These are phyloP conservation scores for Tolypocladium amazonense DNA, from an alignment of 2,329 filamentous ascomycete genomes.

Conservation along the genomic window DNA sequence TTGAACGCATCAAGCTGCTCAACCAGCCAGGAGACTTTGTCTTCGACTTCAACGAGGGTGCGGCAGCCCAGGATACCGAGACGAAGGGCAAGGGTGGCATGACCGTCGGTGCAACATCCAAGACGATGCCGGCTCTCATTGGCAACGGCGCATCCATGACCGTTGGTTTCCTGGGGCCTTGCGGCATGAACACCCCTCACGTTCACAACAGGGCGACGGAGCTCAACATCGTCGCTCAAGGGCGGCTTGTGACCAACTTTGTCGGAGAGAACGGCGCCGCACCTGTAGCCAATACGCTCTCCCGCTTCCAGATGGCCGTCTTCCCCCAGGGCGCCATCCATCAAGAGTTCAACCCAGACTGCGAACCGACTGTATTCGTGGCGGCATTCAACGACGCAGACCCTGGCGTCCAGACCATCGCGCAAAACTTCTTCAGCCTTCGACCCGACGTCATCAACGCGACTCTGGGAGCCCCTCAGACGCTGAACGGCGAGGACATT, in stretches of 20 bases:
- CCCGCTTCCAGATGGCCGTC: slow-evolving; percentile 31
- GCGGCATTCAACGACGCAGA: slow-evolving; percentile 35
- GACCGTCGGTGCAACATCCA: slow-evolving; percentile 28
- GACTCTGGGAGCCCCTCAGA: slow-evolving; percentile 24
- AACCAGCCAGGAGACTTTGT: slow-evolving; percentile 26
- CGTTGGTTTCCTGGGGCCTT: slow-evolving; percentile 36
- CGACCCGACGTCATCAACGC: slow-evolving; percentile 24
- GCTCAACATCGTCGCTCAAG: slow-evolving; percentile 34
- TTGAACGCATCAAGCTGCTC: slow-evolving; percentile 19
- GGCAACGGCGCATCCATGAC: slow-evolving; percentile 35
- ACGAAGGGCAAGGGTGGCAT: slow-evolving; percentile 23
- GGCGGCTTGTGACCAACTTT: slow-evolving; percentile 32
- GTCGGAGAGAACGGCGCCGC: slow-evolving; percentile 29
- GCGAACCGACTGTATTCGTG: slow-evolving; percentile 35
- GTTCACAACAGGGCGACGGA: slow-evolving; percentile 36
- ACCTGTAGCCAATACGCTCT: slow-evolving; percentile 25
- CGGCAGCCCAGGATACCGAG: slow-evolving; percentile 5
- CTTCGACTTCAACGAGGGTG: slow-evolving; percentile 28
- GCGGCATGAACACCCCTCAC: slow-evolving; percentile 40
- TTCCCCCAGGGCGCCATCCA: slow-evolving; percentile 40
- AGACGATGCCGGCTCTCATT: slow-evolving; percentile 39
- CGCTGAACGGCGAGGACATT: slow-evolving; percentile 27
- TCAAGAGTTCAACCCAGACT: slow-evolving; percentile 40
- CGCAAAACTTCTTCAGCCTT: slow-evolving; percentile 35
- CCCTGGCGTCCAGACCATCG: slow-evolving; percentile 32